These are phyloP conservation scores for Penicillium crustosum DNA, from an alignment of 2,329 filamentous ascomycete species.

Conservation along the genomic window DNA sequence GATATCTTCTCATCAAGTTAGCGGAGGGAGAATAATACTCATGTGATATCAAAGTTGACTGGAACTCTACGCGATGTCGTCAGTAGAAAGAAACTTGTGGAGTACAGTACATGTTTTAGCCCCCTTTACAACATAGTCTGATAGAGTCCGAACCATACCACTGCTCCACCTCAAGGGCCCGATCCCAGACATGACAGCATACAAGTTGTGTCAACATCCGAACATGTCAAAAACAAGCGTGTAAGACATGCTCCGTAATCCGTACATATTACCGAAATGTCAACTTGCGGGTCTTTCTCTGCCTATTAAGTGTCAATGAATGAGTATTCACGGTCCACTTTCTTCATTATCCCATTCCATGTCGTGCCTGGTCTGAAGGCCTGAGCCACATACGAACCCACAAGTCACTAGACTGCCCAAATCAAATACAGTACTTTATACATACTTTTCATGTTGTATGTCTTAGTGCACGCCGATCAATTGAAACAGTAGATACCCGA, in stretches of 20 bases:
- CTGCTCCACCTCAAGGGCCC: background rate
- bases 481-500: background rate
- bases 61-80: slow-evolving; percentile 9
- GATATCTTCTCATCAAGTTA: background rate
- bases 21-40: background rate
- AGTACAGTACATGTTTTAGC: background rate
- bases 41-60: slow-evolving; percentile 11
- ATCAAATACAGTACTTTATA: too few species aligned
- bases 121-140: background rate
- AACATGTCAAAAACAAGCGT: background rate
- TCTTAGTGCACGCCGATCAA: background rate
- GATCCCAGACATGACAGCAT: slow-evolving; percentile 7
- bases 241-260: background rate
- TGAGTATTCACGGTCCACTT: background rate
- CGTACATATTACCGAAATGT: background rate
- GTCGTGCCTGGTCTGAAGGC: background rate
- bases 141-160: background rate
- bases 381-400: background rate
- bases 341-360: background rate
- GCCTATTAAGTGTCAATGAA: background rate
- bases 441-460: too few species aligned
- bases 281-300: background rate
- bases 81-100: slow-evolving; percentile 9
- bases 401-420: background rate
- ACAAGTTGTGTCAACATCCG: background rate